Evolutionary conservation across 2,329 filamentous ascomycete species (phyloP), one percentile per base, ranked within the genome.

Genomic region (Phaeosphaeria sp.): DNA sequence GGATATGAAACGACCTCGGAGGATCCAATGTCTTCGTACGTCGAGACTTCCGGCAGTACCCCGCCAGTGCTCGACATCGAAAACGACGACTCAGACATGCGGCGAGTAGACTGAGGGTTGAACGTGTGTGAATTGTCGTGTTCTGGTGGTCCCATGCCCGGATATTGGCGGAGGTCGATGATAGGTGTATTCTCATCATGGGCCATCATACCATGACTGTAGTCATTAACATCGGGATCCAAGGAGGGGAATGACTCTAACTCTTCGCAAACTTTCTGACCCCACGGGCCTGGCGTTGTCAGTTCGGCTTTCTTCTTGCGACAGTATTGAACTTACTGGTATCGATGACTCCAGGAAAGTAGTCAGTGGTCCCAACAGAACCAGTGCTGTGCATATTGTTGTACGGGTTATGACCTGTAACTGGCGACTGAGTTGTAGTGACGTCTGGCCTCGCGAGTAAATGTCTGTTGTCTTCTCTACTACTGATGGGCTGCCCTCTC

Each of bases 61-160:
- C 66, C 66, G 20, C 88, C 77, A 24, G 74, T 78, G 60, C 78
- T 91, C 17, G 89, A 91, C 78, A 91, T 84, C 40, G 89, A 90
- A 69, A 91, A 90, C 1, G 89, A 91, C 2, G 89, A 91, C 48
- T 89, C 89, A 20, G 89, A 91, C 81, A 91, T 85, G 60, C 88
- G 84, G 57, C 89, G 83, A 47, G 83, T 81, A 61, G 85, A 83
- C 46, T 83, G 75, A n/a, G 78, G 79, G 53, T 82, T 71, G 65
- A 73, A 77, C 13, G 59, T 65, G 18, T 68, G 60, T 55, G 69
- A 58, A 42, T 64, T 65, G 6, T 74, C 72, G 27, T 59, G 58
- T n/a, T 78, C 75, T 6, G 67, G 69, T 24, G 74, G 72, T 3
- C 69, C 64, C 57, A 73, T 70, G 13, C 66, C 63, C 33, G 72